Conservation (phyloP, 148 eudicot species). For the Oxyria digyna region DNA sequence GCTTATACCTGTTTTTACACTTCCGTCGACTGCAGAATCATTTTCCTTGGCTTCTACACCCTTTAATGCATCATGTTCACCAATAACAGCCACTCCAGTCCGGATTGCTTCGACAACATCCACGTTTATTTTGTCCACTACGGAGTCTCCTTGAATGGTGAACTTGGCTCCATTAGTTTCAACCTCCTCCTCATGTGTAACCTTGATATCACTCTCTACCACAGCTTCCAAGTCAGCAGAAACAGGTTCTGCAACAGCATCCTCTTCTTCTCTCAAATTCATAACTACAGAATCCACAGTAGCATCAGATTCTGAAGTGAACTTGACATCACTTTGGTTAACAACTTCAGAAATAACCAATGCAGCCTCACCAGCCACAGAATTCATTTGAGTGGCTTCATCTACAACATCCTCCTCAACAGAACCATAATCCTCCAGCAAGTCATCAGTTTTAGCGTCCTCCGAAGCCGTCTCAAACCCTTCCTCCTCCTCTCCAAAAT, state of each 20-base stretch:
- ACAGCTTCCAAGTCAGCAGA: no score
- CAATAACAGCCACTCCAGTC: conserved; percentile 32
- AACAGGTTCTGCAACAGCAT: conserved; percentile 14
- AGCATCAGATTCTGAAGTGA: conserved; percentile 19
- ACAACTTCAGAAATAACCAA: background rate
- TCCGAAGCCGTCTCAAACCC: conserved; percentile 5
- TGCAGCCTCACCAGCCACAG: background rate
- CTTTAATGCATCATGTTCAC: background rate
- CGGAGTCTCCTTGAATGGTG: conserved; percentile 26
- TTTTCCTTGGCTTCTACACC: background rate
- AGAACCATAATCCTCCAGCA: conserved; percentile 7
- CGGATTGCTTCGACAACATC: conserved; percentile 22
- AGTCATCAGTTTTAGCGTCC: background rate
- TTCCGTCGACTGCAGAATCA: background rate
- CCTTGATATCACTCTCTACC: no score
- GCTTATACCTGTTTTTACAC: background rate
- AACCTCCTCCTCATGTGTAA: no score
- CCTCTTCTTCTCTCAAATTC: conserved; percentile 18
- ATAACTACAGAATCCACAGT: conserved; percentile 20
- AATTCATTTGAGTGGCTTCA: background rate
- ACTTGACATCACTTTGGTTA: conserved; percentile 12
- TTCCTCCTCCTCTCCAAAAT: conserved; percentile 8
- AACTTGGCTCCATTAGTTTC: conserved; percentile 19
- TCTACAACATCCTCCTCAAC: background rate
- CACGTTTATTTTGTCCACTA: conserved; percentile 31